Conservation (phyloP, 106 monocot species). For the Posidonia australis region DNA sequence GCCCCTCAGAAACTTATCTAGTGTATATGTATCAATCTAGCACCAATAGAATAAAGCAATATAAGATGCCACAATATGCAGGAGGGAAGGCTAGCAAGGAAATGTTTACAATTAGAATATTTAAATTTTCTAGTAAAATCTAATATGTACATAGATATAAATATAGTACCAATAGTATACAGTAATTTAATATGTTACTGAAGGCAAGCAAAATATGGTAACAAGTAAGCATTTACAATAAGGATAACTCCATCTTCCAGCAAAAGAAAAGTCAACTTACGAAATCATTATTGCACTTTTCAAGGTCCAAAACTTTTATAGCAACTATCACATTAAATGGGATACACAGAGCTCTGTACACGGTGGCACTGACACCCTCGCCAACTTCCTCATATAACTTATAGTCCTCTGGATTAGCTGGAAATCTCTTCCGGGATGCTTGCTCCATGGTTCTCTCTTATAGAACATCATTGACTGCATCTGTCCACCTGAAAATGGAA, state of each 20-base stretch:
- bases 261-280: slow-evolving; percentile 36
- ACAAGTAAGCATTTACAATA: not conserved
- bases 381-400: slow-evolving; percentile 88
- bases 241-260: too few species aligned
- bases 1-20: too few species aligned
- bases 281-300: slow-evolving; percentile 90
- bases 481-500: slow-evolving; percentile 5
- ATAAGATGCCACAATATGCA: too few species aligned
- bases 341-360: slow-evolving; percentile 76
- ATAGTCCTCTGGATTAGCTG: slow-evolving; percentile 59
- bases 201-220: not conserved
- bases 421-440: slow-evolving; percentile 43
- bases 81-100: too few species aligned
- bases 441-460: slow-evolving; percentile 45
- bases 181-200: not conserved
- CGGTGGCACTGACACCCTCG: slow-evolving; percentile 90
- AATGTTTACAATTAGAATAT: too few species aligned
- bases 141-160: too few species aligned
- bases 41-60: too few species aligned
- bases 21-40: too few species aligned
- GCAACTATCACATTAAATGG: slow-evolving; percentile 79
- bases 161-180: too few species aligned
- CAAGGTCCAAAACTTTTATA: slow-evolving; percentile 90
- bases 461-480: slow-evolving; percentile 28
- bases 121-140: too few species aligned